Conservation (phyloP, 2,329 filamentous ascomycete species). For the Waltergamsia citrina region DNA sequence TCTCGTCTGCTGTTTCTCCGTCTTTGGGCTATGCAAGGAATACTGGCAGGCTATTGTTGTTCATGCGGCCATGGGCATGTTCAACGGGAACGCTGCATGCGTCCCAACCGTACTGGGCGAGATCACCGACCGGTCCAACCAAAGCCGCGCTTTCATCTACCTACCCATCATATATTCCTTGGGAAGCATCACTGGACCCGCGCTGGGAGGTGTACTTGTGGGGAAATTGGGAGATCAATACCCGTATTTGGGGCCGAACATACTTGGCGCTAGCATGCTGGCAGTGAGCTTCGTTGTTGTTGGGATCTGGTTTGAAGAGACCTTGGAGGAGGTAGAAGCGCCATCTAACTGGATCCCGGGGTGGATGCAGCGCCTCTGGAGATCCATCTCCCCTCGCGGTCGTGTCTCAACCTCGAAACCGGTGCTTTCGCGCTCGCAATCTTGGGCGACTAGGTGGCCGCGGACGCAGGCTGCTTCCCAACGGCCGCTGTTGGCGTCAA, state of each 20-base stretch:
- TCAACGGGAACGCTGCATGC: slow-evolving; percentile 92
- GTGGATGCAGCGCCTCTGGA: slow-evolving; percentile 22
- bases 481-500: slow-evolving; percentile 18
- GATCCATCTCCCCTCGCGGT: slow-evolving; percentile 14
- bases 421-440: slow-evolving; percentile 14
- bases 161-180: slow-evolving; percentile 93
- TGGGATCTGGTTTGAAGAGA: slow-evolving; percentile 80
- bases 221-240: slow-evolving; percentile 51
- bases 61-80: slow-evolving; percentile 81
- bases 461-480: slow-evolving; percentile 10
- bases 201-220: slow-evolving; percentile 80
- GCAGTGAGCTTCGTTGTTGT: slow-evolving; percentile 63
- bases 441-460: slow-evolving; percentile 30
- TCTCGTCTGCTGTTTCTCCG: slow-evolving; percentile 70
- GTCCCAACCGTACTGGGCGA: slow-evolving; percentile 92
- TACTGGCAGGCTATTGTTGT: slow-evolving; percentile 80
- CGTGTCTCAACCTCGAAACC: slow-evolving; percentile 1
- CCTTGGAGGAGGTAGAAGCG: slow-evolving; percentile 25
- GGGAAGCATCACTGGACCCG: slow-evolving; percentile 85
- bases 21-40: slow-evolving; percentile 77
- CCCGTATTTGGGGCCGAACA: slow-evolving; percentile 79
- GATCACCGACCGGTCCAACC: slow-evolving; percentile 90
- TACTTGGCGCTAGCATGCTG: slow-evolving; percentile 67
- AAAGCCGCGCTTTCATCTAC: slow-evolving; percentile 88
- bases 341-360: background rate